These are phyloP conservation scores for Psilocybe cubensis DNA, from an alignment of 768 basidiomycete genomes.

Conservation along the genomic window DNA sequence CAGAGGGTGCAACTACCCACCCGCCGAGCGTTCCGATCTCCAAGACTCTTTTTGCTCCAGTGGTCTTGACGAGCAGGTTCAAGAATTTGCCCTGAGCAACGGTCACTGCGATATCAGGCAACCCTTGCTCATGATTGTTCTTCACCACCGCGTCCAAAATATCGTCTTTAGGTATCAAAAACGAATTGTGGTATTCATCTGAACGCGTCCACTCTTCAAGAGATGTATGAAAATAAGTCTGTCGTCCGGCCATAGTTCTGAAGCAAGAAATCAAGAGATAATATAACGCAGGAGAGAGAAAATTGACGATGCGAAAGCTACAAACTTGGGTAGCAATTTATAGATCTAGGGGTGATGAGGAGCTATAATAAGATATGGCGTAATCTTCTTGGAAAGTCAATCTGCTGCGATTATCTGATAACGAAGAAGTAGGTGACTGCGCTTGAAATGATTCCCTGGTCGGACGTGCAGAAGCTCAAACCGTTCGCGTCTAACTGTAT, in stretches of 20 bases:
- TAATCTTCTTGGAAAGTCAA: no score
- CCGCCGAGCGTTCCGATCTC: constrained; percentile 74
- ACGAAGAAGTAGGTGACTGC: no score
- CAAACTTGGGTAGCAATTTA: neutral
- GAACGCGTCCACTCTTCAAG: constrained; percentile 53
- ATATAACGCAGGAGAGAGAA: neutral
- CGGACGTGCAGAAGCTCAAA: no score
- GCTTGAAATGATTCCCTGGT: no score
- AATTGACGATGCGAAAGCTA: neutral
- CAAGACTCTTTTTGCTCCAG: constrained; percentile 58
- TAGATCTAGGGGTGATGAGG: neutral
- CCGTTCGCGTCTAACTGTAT: no score
- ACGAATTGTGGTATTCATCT: constrained; percentile 60
- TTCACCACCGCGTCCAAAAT: constrained; percentile 43
- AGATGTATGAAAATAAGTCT: constrained; percentile 19
- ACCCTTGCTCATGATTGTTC: constrained; percentile 43
- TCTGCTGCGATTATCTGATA: no score
- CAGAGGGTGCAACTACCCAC: constrained; percentile 43
- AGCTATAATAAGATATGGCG: no score
- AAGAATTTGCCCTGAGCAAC: constrained; percentile 62
- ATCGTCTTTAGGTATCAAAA: constrained; percentile 48
- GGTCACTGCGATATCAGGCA: constrained; percentile 58
- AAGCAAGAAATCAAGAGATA: neutral
- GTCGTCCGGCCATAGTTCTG: constrained; percentile 12
- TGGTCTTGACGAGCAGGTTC: constrained; percentile 51